These are phyloP conservation scores for Phialemonium atrogriseum DNA, from an alignment of 2,329 filamentous ascomycete species.

Conservation along the genomic window DNA sequence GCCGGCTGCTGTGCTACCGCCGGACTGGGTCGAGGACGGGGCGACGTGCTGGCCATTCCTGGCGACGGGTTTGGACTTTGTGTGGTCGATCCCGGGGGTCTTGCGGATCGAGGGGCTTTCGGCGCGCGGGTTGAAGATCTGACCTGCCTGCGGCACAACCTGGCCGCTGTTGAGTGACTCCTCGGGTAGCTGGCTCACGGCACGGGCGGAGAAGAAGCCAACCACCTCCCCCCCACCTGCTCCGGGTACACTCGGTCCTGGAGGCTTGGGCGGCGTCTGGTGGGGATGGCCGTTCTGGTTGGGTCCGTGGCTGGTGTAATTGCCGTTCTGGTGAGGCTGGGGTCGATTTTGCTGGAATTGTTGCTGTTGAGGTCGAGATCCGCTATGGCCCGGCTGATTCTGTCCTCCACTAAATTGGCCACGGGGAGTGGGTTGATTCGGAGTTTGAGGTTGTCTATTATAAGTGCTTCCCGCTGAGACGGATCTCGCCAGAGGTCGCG, in stretches of 20 bases:
- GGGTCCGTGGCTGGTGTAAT: slow-evolving; percentile 4
- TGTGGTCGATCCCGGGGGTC: slow-evolving; percentile 80
- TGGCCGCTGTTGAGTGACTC: slow-evolving; percentile 31
- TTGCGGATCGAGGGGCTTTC: slow-evolving; percentile 83
- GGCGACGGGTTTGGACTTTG: slow-evolving; percentile 63
- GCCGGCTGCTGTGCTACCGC: slow-evolving; percentile 6
- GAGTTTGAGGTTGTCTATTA: slow-evolving; percentile 15
- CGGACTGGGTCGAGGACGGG: slow-evolving; percentile 22
- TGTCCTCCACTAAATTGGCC: slow-evolving; percentile 11
- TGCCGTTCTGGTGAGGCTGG: slow-evolving; percentile 6
- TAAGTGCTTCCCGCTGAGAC: slow-evolving; percentile 20
- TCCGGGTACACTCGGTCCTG: slow-evolving; percentile 4
- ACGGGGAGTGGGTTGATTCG: slow-evolving; percentile 13
- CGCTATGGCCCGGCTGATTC: slow-evolving; percentile 7
- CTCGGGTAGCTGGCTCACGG: slow-evolving; percentile 48
- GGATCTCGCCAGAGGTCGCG: slow-evolving; percentile 21
- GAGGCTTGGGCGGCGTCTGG: slow-evolving; percentile 21
- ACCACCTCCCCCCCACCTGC: slow-evolving; percentile 30
- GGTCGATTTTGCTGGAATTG: slow-evolving; percentile 5
- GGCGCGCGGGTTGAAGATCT: slow-evolving; percentile 63
- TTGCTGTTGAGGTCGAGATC: slow-evolving; percentile 4
- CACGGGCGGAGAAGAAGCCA: slow-evolving; percentile 65
- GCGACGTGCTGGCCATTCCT: slow-evolving; percentile 46
- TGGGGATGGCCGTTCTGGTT: slow-evolving; percentile 14
- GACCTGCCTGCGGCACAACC: slow-evolving; percentile 34